Evolutionary conservation across 2,329 filamentous ascomycete genomes (phyloP).

Genomic region (Exserohilum rostratum): DNA sequence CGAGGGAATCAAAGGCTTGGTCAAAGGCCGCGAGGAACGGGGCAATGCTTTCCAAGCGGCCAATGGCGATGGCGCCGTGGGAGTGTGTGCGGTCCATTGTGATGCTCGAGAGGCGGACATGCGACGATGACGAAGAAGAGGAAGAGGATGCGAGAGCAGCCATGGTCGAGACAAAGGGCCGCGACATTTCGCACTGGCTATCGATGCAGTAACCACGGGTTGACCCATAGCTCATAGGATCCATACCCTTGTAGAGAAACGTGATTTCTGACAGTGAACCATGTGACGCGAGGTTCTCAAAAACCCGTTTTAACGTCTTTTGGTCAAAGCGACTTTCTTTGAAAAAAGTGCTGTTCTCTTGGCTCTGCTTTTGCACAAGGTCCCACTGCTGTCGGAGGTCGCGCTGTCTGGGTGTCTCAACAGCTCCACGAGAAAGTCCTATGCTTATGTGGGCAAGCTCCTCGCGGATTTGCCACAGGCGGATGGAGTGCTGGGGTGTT

Average conservation of each 20-base stretch:
- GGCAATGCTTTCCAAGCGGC: constrained; percentile 26
- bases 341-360: constrained; percentile 25
- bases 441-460: constrained; percentile 13
- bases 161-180: constrained; percentile 36
- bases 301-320: constrained; percentile 24
- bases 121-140: neutral
- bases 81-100: neutral
- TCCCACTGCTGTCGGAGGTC: constrained; percentile 8
- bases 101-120: constrained; percentile 14
- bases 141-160: constrained; percentile 17
- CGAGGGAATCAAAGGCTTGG: constrained; percentile 19
- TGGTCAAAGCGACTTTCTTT: constrained; percentile 35
- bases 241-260: constrained; percentile 24
- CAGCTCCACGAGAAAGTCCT: neutral
- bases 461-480: constrained; percentile 28
- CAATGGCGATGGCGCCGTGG: constrained; percentile 29
- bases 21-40: constrained; percentile 21
- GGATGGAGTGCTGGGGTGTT: constrained; percentile 32
- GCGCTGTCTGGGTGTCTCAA: neutral
- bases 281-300: constrained; percentile 11
- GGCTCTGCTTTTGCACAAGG: constrained; percentile 8
- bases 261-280: constrained; percentile 6
- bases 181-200: constrained; percentile 36
- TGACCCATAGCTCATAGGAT: constrained; percentile 20
- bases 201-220: constrained; percentile 25